phyloP scores from a whole-genome alignment of 495 filamentous ascomycete species.

The Pyrenula massariospora region DNA sequence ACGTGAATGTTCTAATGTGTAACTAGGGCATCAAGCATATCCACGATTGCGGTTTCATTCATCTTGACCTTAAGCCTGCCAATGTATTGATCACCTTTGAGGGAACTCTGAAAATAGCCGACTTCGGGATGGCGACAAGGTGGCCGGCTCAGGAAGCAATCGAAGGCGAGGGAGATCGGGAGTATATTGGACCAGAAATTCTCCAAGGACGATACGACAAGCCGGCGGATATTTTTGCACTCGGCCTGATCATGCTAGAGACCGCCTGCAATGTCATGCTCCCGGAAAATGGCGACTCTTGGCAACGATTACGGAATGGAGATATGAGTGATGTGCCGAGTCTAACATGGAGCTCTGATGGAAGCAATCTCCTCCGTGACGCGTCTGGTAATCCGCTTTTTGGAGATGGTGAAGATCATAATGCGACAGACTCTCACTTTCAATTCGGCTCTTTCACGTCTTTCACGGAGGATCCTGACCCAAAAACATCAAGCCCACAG shows the following conservation, averaged over 20 bases:
- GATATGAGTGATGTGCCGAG: conserved; percentile 79
- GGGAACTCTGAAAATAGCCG: conserved; percentile 85
- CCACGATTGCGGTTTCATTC: conserved; percentile 78
- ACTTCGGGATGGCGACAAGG: conserved; percentile 83
- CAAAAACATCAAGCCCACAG: conserved; percentile 14
- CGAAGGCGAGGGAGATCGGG: conserved; percentile 87
- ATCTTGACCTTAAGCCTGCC: conserved; percentile 90
- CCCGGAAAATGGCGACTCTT: conserved; percentile 80
- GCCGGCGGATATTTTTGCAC: conserved; percentile 82
- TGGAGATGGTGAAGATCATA: conserved; percentile 34
- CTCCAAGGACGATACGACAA: conserved; percentile 75
- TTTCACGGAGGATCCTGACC: conserved; percentile 8
- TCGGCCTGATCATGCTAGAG: conserved; percentile 89
- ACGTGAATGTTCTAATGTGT: conserved; percentile 19
- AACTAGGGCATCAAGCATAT: conserved; percentile 74
- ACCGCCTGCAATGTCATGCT: conserved; percentile 84
- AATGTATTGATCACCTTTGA: conserved; percentile 88
- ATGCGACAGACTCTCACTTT: background rate
- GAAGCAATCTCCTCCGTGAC: conserved; percentile 55
- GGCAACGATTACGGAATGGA: conserved; percentile 76
- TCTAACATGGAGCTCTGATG: conserved; percentile 57
- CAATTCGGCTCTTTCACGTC: background rate
- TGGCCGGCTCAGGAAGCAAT: conserved; percentile 66
- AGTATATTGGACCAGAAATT: conserved; percentile 91
- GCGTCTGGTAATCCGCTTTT: conserved; percentile 56